These are phyloP conservation scores for Sarocladium oryzae DNA, from an alignment of 2,329 filamentous ascomycete species.

Conservation along the genomic window DNA sequence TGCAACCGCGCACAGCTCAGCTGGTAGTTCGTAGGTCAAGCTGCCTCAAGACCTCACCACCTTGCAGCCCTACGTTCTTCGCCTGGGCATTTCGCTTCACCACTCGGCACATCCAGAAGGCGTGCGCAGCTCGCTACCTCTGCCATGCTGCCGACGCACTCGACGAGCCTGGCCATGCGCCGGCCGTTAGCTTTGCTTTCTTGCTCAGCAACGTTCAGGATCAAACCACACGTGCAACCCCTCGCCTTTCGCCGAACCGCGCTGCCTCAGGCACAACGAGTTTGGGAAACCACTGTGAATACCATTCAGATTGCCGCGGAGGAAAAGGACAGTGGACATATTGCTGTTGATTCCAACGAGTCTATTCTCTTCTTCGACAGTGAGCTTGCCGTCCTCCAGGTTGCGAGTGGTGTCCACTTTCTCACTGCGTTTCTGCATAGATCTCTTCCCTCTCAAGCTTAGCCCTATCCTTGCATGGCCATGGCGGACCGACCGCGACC, in stretches of 20 bases:
- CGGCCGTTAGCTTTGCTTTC: constrained; percentile 3
- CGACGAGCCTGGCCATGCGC: not conserved
- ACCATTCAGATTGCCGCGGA: constrained; percentile 23
- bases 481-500: constrained; percentile 39
- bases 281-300: constrained; percentile 14
- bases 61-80: too few relatives aligned
- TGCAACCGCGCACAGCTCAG: not conserved
- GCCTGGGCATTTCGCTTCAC: too few relatives aligned
- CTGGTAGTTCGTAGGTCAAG: not conserved
- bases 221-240: not conserved
- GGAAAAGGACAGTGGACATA: constrained; percentile 71
- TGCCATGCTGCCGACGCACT: constrained; percentile 3
- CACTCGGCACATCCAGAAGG: not conserved
- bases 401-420: not conserved
- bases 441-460: constrained; percentile 77
- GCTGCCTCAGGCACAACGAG: not conserved
- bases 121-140: not conserved
- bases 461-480: constrained; percentile 38
- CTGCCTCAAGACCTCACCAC: not conserved
- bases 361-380: constrained; percentile 87
- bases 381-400: constrained; percentile 34
- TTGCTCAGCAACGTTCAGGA: not conserved
- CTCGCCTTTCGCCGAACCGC: not conserved
- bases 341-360: constrained; percentile 68
- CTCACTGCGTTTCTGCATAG: constrained; percentile 31